Conservation (phyloP, 2,329 filamentous ascomycete species). For the Fusarium scirpi region DNA sequence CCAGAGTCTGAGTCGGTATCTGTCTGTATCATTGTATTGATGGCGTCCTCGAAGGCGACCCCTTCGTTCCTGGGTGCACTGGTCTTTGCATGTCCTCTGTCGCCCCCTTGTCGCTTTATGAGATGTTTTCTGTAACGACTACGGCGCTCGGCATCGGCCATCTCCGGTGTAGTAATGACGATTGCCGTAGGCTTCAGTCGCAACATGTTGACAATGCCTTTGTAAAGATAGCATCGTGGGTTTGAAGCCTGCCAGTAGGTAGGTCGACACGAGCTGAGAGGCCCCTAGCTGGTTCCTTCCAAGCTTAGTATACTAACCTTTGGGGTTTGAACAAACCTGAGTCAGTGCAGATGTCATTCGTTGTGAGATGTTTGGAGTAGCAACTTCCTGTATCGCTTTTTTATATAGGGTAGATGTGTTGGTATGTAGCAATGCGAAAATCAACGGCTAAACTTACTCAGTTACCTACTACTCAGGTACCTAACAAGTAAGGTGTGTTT, state of each 20-base stretch:
- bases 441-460: not conserved
- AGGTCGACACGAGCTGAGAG: not conserved
- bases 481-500: too few relatives aligned
- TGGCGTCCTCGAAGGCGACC: not conserved
- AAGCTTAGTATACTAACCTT: not conserved
- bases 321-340: not conserved
- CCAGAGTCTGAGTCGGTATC: not conserved
- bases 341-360: not conserved
- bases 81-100: not conserved
- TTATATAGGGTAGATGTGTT: not conserved
- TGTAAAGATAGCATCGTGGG: not conserved
- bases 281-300: not conserved
- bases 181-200: constrained; percentile 40
- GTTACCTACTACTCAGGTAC: too few relatives aligned
- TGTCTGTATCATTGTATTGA: not conserved
- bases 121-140: constrained; percentile 39
- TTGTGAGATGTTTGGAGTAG: not conserved
- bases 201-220: constrained; percentile 28
- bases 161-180: constrained; percentile 28
- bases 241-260: not conserved
- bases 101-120: not conserved
- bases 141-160: constrained; percentile 39
- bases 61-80: not conserved
- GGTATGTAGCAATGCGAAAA: not conserved
- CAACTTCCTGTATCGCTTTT: not conserved